Evolutionary conservation across 257 asterid species (phyloP).

Genomic region (Nicotiana paniculata): DNA sequence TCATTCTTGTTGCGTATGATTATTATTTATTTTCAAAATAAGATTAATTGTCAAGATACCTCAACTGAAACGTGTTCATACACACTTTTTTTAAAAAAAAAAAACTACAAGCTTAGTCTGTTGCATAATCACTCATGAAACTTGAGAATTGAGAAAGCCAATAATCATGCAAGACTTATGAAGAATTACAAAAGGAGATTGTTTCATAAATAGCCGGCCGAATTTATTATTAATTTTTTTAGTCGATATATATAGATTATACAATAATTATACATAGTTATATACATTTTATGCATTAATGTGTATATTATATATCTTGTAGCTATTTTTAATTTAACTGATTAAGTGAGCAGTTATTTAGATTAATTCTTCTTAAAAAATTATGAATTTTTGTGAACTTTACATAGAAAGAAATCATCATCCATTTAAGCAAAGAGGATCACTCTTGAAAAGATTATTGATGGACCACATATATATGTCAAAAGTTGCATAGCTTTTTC

Average conservation of each 20-base stretch:
- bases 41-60: not conserved
- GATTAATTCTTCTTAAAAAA: too few species aligned
- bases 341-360: too few species aligned
- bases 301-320: too few species aligned
- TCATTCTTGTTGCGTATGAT: not conserved
- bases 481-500: slow-evolving; percentile 9
- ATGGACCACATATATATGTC: not conserved
- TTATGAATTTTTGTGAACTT: not conserved
- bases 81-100: not conserved
- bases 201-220: too few species aligned
- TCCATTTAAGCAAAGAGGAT: not conserved
- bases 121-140: not conserved
- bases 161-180: not conserved
- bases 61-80: not conserved
- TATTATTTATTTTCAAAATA: not conserved
- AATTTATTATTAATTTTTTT: too few species aligned
- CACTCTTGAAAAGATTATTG: not conserved
- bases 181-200: not conserved
- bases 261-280: too few species aligned
- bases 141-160: slow-evolving; percentile 1
- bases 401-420: not conserved
- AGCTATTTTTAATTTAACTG: too few species aligned
- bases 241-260: too few species aligned
- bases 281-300: too few species aligned
- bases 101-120: not conserved